Base-by-base conservation (phyloP, 768 basidiomycete genomes). In the Tulasnella sp. region DNA sequence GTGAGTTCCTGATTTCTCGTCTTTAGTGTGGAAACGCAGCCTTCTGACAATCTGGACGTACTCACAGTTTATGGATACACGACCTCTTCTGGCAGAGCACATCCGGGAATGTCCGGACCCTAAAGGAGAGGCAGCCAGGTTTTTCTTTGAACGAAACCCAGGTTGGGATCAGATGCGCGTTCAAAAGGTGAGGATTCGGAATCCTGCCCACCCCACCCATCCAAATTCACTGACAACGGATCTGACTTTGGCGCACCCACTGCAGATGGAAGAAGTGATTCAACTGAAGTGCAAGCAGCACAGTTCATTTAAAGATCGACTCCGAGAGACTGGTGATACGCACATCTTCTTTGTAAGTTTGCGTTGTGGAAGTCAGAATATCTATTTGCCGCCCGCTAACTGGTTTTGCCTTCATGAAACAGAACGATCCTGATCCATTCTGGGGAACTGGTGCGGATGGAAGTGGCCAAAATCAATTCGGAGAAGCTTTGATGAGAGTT, bases 231-330 rank as follows among this genome's bases (percentile, higher is more conserved):
- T 52, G 24, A 52, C 1, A n/a, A 52, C 7, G 52, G 8, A 52
- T 52, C 52, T 10, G 21, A 7, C 52, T n/a, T 1, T 24, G 21
- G 8, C 9, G 24, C n/a, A 24, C 24, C 24, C 52, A 52, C 9
- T 31, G 16, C 2, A 68, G 62, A 68, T 68, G 62, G 62, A 68
- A 27, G 62, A 68, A 68, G 62, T 68, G 31, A 16, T 68, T 14
- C 62, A 68, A 34, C 31, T 68, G 62, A 68, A 68, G 34, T 68
- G 62, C 62, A 68, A 68, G 62, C 62, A 68, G 31, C 62, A 68
- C 27, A 68, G 18, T 27, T 6, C 62, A 36, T 68, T 68, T 34
- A 68, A 36, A 68, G 62, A 68, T 36, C 12, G 16, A 36, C 62
- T 68, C 7, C 27, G 34, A 18, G 62, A 27, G 6, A 27, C 62